Conservation (phyloP, 441 rosid genomes). For the Pelargonium citronellum region DNA sequence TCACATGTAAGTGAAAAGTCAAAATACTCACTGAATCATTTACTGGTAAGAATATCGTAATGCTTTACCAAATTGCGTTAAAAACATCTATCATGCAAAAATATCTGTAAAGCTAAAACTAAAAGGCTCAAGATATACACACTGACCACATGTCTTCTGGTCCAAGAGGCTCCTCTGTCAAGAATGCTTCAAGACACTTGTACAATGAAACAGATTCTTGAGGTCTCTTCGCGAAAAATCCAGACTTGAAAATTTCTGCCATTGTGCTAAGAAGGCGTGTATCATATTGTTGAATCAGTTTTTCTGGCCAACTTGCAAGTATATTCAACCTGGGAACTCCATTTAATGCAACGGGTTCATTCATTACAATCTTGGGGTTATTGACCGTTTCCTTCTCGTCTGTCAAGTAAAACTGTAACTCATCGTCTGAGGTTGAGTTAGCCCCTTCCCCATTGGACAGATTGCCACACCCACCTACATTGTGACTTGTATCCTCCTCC, state of each 20-base stretch:
- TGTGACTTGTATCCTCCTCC: slow-evolving; percentile 29
- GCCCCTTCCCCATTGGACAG: slow-evolving; percentile 31
- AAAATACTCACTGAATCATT: neutral
- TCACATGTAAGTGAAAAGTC: neutral
- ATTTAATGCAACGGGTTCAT: slow-evolving; percentile 38
- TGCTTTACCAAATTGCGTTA: neutral
- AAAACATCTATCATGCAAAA: neutral
- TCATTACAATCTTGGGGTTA: slow-evolving; percentile 43
- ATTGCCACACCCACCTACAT: slow-evolving; percentile 26
- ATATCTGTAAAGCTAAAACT: slow-evolving; percentile 13
- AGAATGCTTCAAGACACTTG: slow-evolving; percentile 75
- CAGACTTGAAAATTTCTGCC: slow-evolving; percentile 51
- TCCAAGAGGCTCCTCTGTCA: slow-evolving; percentile 79
- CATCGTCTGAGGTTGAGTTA: slow-evolving; percentile 43
- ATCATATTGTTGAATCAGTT: slow-evolving; percentile 44
- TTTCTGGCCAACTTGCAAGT: slow-evolving; percentile 57
- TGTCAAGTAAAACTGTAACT: slow-evolving; percentile 56
- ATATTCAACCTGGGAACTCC: slow-evolving; percentile 36
- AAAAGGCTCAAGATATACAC: slow-evolving; percentile 16
- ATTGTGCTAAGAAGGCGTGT: slow-evolving; percentile 42
- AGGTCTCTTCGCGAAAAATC: slow-evolving; percentile 42
- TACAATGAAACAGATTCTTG: slow-evolving; percentile 60
- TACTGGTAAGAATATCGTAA: neutral
- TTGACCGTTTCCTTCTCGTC: slow-evolving; percentile 60
- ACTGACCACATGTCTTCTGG: slow-evolving; percentile 89